Percentiles rank a stretch among this genome's conserved stretches.
Conservation (phyloP, 306 rosid species). For the Hippophae rhamnoides region DNA sequence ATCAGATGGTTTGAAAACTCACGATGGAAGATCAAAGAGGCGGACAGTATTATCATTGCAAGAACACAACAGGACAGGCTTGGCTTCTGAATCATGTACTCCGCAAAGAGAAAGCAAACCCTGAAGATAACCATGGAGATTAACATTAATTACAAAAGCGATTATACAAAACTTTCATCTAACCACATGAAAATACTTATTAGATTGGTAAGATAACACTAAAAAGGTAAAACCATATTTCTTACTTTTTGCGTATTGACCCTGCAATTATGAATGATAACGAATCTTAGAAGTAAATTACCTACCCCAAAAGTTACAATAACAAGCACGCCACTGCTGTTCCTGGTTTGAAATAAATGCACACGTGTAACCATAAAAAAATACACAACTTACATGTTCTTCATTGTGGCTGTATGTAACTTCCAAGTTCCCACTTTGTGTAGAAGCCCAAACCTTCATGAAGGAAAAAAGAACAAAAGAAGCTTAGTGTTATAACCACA, state of each 20-base stretch:
- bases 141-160: no score
- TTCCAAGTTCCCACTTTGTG: constrained; percentile 86
- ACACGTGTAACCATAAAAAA: constrained; percentile 1
- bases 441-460: constrained; percentile 80
- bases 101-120: constrained; percentile 79
- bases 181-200: no score
- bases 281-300: no score
- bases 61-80: constrained; percentile 72
- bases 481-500: not conserved
- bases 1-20: constrained; percentile 28
- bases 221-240: no score
- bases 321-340: no score
- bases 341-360: not conserved
- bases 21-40: constrained; percentile 95
- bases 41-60: constrained; percentile 84
- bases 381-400: constrained; percentile 53
- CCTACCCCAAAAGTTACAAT: no score
- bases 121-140: constrained; percentile 25
- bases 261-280: no score
- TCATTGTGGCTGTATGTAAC: constrained; percentile 74
- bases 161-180: no score
- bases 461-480: constrained; percentile 10
- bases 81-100: constrained; percentile 79
- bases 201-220: no score
- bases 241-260: no score